A percentile compares a stretch with the other conserved stretches of the same genome.
These are phyloP conservation scores for Cutaneotrichosporon sp. DNA, from an alignment of 1,284 basidiomycete species.

Conservation along the genomic window DNA sequence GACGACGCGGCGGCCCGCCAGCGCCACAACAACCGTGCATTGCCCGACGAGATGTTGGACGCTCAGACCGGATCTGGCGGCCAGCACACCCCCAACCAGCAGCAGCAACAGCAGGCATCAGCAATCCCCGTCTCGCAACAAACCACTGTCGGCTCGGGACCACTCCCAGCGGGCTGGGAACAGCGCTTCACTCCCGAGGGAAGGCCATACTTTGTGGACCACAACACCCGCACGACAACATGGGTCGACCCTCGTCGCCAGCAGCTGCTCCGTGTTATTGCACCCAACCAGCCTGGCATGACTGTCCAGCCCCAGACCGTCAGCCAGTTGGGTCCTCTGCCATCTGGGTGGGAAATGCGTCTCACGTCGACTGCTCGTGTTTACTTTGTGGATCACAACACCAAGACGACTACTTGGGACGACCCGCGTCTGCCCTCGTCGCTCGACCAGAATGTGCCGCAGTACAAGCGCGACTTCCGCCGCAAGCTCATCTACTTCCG, in stretches of 20 bases:
- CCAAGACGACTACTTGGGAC: conserved; percentile 89
- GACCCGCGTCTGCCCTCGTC: conserved; percentile 76
- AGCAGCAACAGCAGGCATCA: background rate
- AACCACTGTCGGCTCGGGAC: conserved; percentile 74
- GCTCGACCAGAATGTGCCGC: conserved; percentile 81
- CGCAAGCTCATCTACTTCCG: conserved; percentile 99
- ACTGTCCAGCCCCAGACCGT: conserved; percentile 73
- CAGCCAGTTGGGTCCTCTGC: conserved; percentile 86
- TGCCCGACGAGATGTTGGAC: conserved; percentile 75
- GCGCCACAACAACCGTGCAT: conserved; percentile 67
- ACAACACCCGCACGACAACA: conserved; percentile 92
- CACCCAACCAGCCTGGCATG: conserved; percentile 71
- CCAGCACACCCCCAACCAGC: conserved; percentile 20
- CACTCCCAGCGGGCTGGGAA: conserved; percentile 93
- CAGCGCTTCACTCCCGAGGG: conserved; percentile 97
- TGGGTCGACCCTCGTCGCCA: conserved; percentile 96
- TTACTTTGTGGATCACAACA: conserved; percentile 96
- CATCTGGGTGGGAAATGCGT: conserved; percentile 97
- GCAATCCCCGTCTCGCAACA: conserved; percentile 47
- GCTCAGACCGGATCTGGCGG: conserved; percentile 36
- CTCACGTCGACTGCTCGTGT: conserved; percentile 86
- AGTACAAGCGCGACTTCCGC: conserved; percentile 99
- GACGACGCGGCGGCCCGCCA: conserved; percentile 64
- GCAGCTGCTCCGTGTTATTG: conserved; percentile 79
- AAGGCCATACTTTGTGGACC: conserved; percentile 94